Conservation (phyloP, 306 rosid species). For the Medicago lupulina region DNA sequence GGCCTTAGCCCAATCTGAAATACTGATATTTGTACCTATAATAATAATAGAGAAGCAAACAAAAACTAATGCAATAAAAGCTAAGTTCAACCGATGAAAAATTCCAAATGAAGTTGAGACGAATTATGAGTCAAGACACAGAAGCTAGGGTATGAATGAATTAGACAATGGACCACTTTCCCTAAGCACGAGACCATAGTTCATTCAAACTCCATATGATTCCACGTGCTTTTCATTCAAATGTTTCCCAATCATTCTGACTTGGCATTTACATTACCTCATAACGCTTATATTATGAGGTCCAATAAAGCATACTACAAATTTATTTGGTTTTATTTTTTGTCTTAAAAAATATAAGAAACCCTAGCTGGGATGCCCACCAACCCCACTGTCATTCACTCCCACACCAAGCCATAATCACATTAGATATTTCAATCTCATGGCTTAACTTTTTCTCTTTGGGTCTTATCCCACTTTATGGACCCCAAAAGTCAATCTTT, state of each 20-base stretch:
- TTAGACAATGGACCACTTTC: conserved; percentile 45
- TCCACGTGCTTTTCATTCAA: conserved; percentile 49
- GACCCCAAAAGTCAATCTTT: conserved; percentile 41
- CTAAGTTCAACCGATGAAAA: background rate
- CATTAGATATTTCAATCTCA: conserved; percentile 17
- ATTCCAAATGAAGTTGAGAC: background rate
- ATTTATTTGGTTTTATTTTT: background rate
- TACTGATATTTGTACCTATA: no score
- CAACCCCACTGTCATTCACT: conserved; percentile 47
- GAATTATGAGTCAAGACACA: background rate
- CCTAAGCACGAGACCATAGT: conserved; percentile 33
- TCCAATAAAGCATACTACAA: background rate
- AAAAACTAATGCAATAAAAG: background rate
- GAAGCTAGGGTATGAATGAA: conserved; percentile 17
- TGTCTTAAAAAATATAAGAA: no score
- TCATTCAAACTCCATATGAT: conserved; percentile 48
- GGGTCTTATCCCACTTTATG: conserved; percentile 40
- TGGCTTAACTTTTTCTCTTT: conserved; percentile 32
- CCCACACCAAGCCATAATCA: conserved; percentile 37
- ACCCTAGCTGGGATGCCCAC: conserved; percentile 29
- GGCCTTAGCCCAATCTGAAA: background rate
- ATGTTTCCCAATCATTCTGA: conserved; percentile 41
- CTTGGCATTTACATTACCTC: conserved; percentile 40
- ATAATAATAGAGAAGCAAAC: no score
- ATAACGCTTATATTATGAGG: background rate